Evolutionary conservation across 768 basidiomycete species (phyloP).

Genomic region (Antrodiella citrinella): DNA sequence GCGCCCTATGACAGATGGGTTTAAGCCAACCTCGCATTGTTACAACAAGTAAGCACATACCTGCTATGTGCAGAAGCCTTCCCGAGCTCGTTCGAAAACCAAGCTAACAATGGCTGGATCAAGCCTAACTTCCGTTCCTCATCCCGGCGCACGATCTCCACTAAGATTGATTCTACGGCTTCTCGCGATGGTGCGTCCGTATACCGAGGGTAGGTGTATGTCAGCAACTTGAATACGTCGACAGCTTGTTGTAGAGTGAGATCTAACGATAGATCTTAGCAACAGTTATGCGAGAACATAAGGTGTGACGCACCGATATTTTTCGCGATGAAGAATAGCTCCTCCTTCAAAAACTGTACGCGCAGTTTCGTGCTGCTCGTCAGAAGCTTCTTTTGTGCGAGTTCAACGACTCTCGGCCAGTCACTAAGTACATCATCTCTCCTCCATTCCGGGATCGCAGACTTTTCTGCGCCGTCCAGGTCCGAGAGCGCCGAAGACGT

Average conservation of each 20-base stretch:
- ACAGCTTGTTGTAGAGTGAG: constrained; percentile 49
- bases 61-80: constrained; percentile 48
- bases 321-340: constrained; percentile 46
- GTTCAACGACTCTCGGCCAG: constrained; percentile 47
- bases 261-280: constrained; percentile 32
- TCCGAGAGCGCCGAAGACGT: constrained; percentile 25
- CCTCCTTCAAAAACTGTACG: constrained; percentile 53
- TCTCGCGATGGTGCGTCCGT: constrained; percentile 61
- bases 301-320: constrained; percentile 42
- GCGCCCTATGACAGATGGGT: constrained; percentile 32
- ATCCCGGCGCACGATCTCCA: constrained; percentile 57
- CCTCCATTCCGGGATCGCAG: constrained; percentile 33
- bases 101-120: constrained; percentile 64
- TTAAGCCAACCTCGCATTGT: too few species aligned
- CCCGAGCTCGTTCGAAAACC: constrained; percentile 63
- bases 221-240: constrained; percentile 68
- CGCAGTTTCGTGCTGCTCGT: constrained; percentile 46
- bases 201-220: constrained; percentile 74
- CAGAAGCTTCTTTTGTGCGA: constrained; percentile 44
- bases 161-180: constrained; percentile 61
- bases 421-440: constrained; percentile 43
- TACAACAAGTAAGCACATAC: constrained; percentile 31
- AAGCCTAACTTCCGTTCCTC: constrained; percentile 52
- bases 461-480: constrained; percentile 21
- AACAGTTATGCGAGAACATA: background rate